Conservation (phyloP, 495 filamentous ascomycete genomes). For the Cercophora scortea region DNA sequence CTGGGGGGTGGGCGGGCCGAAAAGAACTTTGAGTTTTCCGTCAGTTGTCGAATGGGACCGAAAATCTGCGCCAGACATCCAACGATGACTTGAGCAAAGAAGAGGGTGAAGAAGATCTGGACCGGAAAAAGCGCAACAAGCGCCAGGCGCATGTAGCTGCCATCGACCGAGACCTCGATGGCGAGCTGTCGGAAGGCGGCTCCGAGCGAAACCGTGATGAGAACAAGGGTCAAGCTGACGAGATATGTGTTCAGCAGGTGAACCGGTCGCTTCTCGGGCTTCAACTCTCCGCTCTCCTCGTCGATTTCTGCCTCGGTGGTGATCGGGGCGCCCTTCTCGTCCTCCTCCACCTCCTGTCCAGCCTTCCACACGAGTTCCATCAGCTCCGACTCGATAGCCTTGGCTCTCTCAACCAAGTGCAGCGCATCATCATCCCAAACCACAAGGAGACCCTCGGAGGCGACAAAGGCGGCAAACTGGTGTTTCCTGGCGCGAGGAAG, state of each 20-base stretch:
- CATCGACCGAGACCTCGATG: slow-evolving; percentile 58
- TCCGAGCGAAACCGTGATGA: slow-evolving; percentile 57
- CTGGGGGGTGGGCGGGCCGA: slow-evolving; percentile 58
- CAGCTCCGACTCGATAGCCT: slow-evolving; percentile 61
- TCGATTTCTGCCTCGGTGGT: slow-evolving; percentile 50
- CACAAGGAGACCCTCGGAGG: slow-evolving; percentile 55
- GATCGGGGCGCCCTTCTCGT: slow-evolving; percentile 37
- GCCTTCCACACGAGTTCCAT: slow-evolving; percentile 68
- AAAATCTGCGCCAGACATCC: slow-evolving; percentile 68
- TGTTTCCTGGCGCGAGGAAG: slow-evolving; percentile 59
- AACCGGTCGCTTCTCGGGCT: slow-evolving; percentile 55
- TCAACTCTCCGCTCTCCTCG: slow-evolving; percentile 59
- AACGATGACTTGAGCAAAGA: slow-evolving; percentile 67
- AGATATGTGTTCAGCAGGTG: slow-evolving; percentile 60
- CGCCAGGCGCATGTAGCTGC: slow-evolving; percentile 50
- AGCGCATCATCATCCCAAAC: slow-evolving; percentile 74
- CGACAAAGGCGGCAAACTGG: slow-evolving; percentile 71
- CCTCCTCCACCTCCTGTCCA: slow-evolving; percentile 40
- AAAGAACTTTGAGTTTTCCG: slow-evolving; percentile 69
- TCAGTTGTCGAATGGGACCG: slow-evolving; percentile 64
- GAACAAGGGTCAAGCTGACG: slow-evolving; percentile 53
- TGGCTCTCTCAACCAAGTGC: slow-evolving; percentile 56
- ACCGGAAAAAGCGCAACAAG: slow-evolving; percentile 57
- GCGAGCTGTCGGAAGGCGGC: slow-evolving; percentile 60
- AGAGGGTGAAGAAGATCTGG: slow-evolving; percentile 74